Base-by-base conservation (phyloP, 2,329 filamentous ascomycete species). In the Dendryphion nanum region DNA sequence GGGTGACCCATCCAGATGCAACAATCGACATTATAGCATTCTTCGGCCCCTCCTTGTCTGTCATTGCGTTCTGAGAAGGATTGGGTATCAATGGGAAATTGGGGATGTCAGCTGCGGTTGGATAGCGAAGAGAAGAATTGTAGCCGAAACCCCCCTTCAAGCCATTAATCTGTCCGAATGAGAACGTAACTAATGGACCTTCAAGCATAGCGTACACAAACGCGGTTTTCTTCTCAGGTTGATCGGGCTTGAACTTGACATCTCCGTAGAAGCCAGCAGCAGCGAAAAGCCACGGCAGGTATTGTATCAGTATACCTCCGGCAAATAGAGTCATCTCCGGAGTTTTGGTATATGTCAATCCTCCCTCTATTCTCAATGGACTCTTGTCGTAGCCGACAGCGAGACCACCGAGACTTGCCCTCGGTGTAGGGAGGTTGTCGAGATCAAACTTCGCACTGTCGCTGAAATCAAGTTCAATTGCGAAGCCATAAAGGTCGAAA, bases 81-180 rank as follows among this genome's bases (percentile, higher is more conserved):
- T n/a, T 21, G 18, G 8, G 16, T 5, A 68, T 24, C 18, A 71
- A 54, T 1, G 68, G 67, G 41, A 67, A 70, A 3, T 40, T 12
- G 1, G 29, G 4, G 1, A 71, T 37, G 2, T 60, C 26, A 6
- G 41, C 32, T 3, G 55, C 37, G 1, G 50, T 47, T 4, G 70
- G 71, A 1, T 59, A 19, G 2, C 46, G 45, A 0, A 74, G 33
- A 2, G 36, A 39, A 5, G 42, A 55, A 28, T 73, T 72, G 45
- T 67, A 70, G 0, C 71, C 71, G 32, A 73, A 69, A 1, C 69
- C 71, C 17, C 54, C 56, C 0, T 44, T 50, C 2, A 73, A 33
- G 1, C 64, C 67, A 0, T 42, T 43, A 16, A 73, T 61, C 4
- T 51, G 54, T 1, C 64, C 69, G 40, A 69, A 69, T 14, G 55